Evolutionary conservation across 2,329 filamentous ascomycete species (phyloP).

Genomic region (Cladosporium phlei): DNA sequence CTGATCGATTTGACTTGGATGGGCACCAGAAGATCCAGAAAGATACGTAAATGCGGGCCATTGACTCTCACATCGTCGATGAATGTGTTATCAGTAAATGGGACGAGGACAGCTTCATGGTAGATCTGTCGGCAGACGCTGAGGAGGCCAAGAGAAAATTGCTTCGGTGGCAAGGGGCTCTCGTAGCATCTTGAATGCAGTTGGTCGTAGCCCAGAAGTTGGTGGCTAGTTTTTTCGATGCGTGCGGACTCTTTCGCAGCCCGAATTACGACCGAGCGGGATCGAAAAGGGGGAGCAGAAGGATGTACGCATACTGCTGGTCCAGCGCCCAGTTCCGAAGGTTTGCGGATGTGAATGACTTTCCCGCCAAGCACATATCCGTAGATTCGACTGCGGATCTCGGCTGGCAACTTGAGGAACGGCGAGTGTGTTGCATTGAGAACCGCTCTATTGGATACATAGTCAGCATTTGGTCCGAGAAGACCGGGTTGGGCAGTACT

Average conservation of each 20-base stretch:
- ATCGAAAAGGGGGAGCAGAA: too few relatives aligned
- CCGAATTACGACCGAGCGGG: too few relatives aligned
- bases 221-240: too few relatives aligned
- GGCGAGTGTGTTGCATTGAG: slow-evolving; percentile 7
- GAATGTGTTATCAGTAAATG: background rate
- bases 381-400: slow-evolving; percentile 15
- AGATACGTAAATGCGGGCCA: background rate
- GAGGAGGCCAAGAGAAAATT: background rate
- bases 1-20: background rate
- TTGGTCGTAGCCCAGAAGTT: too few relatives aligned
- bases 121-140: background rate
- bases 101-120: background rate
- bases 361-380: slow-evolving; percentile 7
- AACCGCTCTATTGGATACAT: background rate
- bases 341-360: slow-evolving; percentile 14
- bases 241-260: too few relatives aligned
- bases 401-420: slow-evolving; percentile 13
- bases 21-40: background rate
- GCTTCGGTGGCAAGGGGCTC: too few relatives aligned
- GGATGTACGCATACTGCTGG: too few relatives aligned
- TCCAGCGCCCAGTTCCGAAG: too few relatives aligned
- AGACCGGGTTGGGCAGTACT: background rate
- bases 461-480: background rate
- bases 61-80: background rate
- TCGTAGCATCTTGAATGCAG: too few relatives aligned